Percentiles rank a stretch among this genome's conserved stretches.
Conservation (phyloP, 331 rosid species). For the Pyrus hybrid region DNA sequence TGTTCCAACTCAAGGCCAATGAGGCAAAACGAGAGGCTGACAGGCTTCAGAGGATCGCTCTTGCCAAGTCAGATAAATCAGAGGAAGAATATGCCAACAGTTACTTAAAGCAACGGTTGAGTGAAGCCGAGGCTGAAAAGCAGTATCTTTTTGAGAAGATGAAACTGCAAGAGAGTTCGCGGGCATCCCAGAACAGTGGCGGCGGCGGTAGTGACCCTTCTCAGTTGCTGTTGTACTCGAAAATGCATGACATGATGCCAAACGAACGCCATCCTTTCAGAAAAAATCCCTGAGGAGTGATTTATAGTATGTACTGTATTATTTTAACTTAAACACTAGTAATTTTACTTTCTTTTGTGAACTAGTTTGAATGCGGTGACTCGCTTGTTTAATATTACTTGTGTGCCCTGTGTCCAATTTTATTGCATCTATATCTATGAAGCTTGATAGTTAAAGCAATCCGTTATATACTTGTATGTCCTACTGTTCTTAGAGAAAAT, state of each 20-base stretch:
- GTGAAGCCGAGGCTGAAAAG: conserved; percentile 97
- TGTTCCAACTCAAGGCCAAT: conserved; percentile 91
- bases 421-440: background rate
- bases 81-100: conserved; percentile 93
- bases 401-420: background rate
- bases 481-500: background rate
- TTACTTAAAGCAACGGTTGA: conserved; percentile 77
- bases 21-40: conserved; percentile 98
- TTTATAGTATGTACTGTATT: conserved; percentile 11
- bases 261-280: conserved; percentile 60
- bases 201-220: conserved; percentile 70
- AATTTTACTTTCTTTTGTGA: conserved; percentile 6
- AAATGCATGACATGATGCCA: conserved; percentile 76
- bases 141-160: conserved; percentile 91
- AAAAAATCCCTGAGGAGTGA: conserved; percentile 41
- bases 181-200: conserved; percentile 57
- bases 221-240: conserved; percentile 60
- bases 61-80: conserved; percentile 90
- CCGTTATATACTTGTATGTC: background rate
- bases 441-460: background rate
- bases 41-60: conserved; percentile 86
- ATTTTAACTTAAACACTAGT: conserved; percentile 5
- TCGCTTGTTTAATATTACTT: background rate
- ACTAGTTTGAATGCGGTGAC: conserved; percentile 13
- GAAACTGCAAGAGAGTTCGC: conserved; percentile 88